Percentiles rank a stretch among this genome's conserved stretches.
Conservation (phyloP, 225 moss, liverwort and hornwort genomes). For the Pseudoscleropodium purum region DNA sequence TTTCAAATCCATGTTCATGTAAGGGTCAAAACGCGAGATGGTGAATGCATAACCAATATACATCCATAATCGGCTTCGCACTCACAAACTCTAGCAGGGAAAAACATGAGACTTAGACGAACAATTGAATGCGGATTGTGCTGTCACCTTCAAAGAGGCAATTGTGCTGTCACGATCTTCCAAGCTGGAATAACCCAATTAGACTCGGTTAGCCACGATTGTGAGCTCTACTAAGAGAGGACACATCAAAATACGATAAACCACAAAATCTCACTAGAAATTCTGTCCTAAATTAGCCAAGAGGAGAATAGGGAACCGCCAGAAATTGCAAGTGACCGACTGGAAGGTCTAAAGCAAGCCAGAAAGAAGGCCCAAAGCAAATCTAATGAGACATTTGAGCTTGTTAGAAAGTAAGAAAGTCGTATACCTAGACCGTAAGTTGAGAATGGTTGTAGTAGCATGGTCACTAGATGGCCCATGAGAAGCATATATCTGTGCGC, state of each 20-base stretch:
- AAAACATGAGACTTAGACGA: background rate
- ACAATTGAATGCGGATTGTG: background rate
- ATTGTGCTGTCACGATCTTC: slow-evolving; percentile 58
- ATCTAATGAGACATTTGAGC: background rate
- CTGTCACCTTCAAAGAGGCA: slow-evolving; percentile 55
- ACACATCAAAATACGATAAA: background rate
- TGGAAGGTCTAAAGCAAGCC: background rate
- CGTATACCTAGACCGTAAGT: slow-evolving; percentile 16
- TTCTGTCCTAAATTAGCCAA: background rate
- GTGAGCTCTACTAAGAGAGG: background rate
- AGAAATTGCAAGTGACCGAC: background rate
- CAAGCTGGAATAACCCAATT: slow-evolving; percentile 17
- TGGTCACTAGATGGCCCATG: slow-evolving; percentile 15
- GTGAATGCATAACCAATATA: background rate
- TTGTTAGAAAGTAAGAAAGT: background rate
- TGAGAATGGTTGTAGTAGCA: slow-evolving; percentile 17
- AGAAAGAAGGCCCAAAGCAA: background rate
- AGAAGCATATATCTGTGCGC: slow-evolving; percentile 3
- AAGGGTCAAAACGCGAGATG: background rate
- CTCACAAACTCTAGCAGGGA: background rate
- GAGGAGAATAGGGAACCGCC: background rate
- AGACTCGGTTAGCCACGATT: background rate
- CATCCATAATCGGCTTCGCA: background rate
- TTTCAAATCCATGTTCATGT: background rate
- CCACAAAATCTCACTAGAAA: background rate